phyloP scores from a whole-genome alignment of 2,329 filamentous ascomycete genomes.

The Botrytis byssoidea region DNA sequence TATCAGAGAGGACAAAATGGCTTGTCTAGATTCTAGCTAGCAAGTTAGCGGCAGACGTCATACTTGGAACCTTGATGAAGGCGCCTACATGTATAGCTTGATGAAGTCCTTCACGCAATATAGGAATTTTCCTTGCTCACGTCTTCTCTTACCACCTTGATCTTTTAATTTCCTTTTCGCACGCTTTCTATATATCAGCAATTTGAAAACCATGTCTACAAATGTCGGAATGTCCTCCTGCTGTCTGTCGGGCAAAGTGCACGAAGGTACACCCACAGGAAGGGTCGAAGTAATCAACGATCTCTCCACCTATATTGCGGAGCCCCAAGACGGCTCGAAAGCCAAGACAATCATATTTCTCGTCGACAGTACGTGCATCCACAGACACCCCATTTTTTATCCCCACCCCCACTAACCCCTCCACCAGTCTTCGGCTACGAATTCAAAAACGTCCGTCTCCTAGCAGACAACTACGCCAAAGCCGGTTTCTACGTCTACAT shows the following conservation, averaged over 20 bases:
- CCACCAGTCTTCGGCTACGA: conserved; percentile 44
- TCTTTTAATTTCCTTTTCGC: neutral
- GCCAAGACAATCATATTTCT: conserved; percentile 48
- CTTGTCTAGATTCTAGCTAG: neutral
- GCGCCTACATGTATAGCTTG: neutral
- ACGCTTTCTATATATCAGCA: neutral
- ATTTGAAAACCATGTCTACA: neutral
- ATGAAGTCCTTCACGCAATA: neutral
- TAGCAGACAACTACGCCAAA: conserved; percentile 50
- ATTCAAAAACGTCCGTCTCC: conserved; percentile 48
- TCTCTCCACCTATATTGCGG: conserved; percentile 46
- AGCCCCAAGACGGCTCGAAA: conserved; percentile 37
- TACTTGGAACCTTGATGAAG: neutral
- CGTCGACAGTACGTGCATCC: conserved; percentile 46
- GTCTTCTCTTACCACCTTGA: neutral
- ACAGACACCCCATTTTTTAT: too few relatives aligned
- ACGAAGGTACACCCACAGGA: conserved; percentile 41
- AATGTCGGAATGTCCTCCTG: neutral
- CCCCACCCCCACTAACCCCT: neutral
- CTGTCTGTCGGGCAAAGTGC: neutral
- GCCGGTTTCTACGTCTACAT: conserved; percentile 46
- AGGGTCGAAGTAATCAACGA: conserved; percentile 44
- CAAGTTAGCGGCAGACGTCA: neutral
- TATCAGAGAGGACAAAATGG: neutral
- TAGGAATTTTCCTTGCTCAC: neutral